phyloP scores from a whole-genome alignment of 768 basidiomycete genomes.

The Podaxis sp. region DNA sequence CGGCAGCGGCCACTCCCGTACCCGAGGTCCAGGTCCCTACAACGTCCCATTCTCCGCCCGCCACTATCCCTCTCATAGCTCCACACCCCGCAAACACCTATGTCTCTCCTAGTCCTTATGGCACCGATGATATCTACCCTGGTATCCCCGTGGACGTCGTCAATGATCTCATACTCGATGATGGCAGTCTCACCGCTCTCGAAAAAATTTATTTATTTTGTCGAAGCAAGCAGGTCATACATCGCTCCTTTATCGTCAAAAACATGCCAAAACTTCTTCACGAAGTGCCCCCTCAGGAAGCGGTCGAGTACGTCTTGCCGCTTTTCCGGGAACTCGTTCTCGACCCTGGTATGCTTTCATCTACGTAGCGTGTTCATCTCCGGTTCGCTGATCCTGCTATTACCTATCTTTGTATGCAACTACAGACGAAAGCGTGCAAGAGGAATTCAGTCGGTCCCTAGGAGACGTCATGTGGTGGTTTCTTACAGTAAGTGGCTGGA shows the following conservation, averaged over 20 bases:
- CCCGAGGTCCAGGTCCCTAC: constrained; percentile 17
- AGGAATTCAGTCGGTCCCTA: constrained; percentile 78
- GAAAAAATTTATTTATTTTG: constrained; percentile 93
- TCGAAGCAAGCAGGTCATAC: constrained; percentile 60
- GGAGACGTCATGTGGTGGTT: constrained; percentile 92
- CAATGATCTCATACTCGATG: constrained; percentile 51
- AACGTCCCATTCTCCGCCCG: constrained; percentile 20
- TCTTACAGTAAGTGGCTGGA: constrained; percentile 47
- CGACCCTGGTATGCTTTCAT: constrained; percentile 64
- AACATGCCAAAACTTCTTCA: constrained; percentile 75
- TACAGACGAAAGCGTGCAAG: constrained; percentile 82
- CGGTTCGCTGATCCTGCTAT: constrained; percentile 11
- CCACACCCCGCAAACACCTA: constrained; percentile 11
- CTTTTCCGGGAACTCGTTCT: constrained; percentile 81
- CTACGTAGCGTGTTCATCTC: constrained; percentile 1
- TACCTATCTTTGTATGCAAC: neutral
- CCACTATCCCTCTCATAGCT: constrained; percentile 5
- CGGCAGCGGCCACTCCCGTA: constrained; percentile 21
- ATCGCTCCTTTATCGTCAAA: constrained; percentile 78
- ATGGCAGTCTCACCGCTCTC: constrained; percentile 76
- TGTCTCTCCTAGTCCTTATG: constrained; percentile 5
- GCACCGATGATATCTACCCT: constrained; percentile 34
- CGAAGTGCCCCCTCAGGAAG: constrained; percentile 79
- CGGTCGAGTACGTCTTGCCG: constrained; percentile 89
- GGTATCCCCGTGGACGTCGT: constrained; percentile 27